These are phyloP conservation scores for Phytophthora sansomeana DNA, from an alignment of 352 stramenopile species.

Conservation along the genomic window DNA sequence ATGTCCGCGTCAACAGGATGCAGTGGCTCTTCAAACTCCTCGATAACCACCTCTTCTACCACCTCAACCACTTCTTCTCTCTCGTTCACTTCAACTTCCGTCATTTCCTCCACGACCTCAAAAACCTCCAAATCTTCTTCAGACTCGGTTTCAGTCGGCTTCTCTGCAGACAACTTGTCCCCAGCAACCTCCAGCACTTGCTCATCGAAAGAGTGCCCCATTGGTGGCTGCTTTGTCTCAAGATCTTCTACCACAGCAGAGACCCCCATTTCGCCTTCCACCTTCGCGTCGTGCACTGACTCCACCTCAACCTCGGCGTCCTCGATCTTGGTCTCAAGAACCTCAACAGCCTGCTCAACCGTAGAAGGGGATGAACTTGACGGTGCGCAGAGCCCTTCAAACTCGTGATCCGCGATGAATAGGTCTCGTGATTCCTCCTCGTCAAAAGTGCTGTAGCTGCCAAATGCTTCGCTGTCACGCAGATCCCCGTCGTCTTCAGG, in stretches of 20 bases:
- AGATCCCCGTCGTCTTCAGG: slow-evolving; percentile 49
- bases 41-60: slow-evolving; percentile 14
- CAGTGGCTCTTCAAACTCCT: slow-evolving; percentile 21
- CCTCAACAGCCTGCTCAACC: slow-evolving; percentile 11
- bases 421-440: slow-evolving; percentile 27
- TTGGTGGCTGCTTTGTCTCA: slow-evolving; percentile 25
- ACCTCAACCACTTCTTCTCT: background rate
- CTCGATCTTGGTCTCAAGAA: slow-evolving; percentile 11
- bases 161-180: slow-evolving; percentile 13
- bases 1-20: slow-evolving; percentile 24
- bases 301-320: slow-evolving; percentile 4
- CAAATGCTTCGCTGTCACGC: slow-evolving; percentile 40
- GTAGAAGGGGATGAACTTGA: slow-evolving; percentile 7
- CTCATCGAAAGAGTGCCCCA: slow-evolving; percentile 4
- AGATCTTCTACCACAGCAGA: slow-evolving; percentile 7
- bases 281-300: slow-evolving; percentile 5
- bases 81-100: slow-evolving; percentile 17
- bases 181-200: slow-evolving; percentile 11
- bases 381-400: slow-evolving; percentile 17
- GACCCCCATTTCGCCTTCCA: slow-evolving; percentile 22
- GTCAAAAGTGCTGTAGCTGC: slow-evolving; percentile 46
- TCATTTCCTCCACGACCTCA: slow-evolving; percentile 20
- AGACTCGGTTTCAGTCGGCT: slow-evolving; percentile 9
- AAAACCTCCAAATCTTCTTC: slow-evolving; percentile 21
- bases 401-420: slow-evolving; percentile 28